Evolutionary conservation across 169 alveolate species (phyloP), one percentile per base, ranked within the genome.

Genomic region (Plasmodium blacklocki): DNA sequence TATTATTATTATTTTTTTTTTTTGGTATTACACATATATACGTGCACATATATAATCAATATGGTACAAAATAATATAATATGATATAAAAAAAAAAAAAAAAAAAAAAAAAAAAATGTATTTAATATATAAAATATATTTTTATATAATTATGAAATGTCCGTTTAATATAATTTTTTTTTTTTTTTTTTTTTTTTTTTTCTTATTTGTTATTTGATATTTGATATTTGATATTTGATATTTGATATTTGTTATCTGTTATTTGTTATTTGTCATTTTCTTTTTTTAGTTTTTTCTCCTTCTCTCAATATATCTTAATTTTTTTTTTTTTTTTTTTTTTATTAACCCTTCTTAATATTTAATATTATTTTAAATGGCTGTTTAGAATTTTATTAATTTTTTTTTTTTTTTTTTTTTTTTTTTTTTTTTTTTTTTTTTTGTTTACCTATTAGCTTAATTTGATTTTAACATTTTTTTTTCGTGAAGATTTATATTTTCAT

Each of bases 21-120:
- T 39, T 64, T 74, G n/a, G 32, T 66, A 45, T 54, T 50, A 76
- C 70, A 76, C 66, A n/a, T 49, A 11, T 32, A 32, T 66, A 63
- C 62, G 88, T 56, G 50, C 67, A 76, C 52, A 54, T 21, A 71
- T 63, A 58, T 32, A 60, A 56, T 49, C 64, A 56, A 8, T 39
- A 39, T 39, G 47, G 11, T 39, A 39, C 47, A 39, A 39, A 39
- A 39, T 39, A 0, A 39, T 39, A 39, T 5, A 39, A 32, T 32
- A 32, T 5, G 5, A 32, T 32, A 32, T 32, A 32, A 32, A 5
- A 2, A 2, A 29, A 29, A 0, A 29, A 29, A 32, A 39, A 0
- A 5, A 5, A 39, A 39, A 39, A 6, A 32, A 32, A 32, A 32
- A 32, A 39, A 39, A 39, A 39, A 39, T 39, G 47, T 39, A 39